Evolutionary conservation across 108 stramenopile genomes (phyloP).

Genomic region (Mayamaea pseudoterrestris): DNA sequence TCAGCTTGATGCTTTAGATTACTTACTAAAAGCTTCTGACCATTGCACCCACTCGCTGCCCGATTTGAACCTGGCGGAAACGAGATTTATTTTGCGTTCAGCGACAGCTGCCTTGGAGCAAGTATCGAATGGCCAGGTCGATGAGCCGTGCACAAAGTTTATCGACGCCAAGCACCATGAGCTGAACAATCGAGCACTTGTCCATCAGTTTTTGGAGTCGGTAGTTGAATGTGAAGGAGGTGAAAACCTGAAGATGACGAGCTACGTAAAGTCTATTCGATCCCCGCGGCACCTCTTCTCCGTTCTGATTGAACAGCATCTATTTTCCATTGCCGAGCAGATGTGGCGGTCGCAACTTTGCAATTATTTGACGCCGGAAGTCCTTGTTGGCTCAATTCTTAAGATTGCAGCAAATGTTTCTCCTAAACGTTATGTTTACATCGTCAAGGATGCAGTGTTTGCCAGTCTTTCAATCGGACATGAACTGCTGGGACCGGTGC

Average conservation of each 20-base stretch:
- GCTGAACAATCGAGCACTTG: slow-evolving; percentile 5
- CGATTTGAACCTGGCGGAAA: too few relatives aligned
- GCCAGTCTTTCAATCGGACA: slow-evolving; percentile 55
- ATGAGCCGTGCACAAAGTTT: too few relatives aligned
- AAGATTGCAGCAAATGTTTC: slow-evolving; percentile 28
- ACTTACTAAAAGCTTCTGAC: too few relatives aligned
- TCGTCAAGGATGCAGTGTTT: slow-evolving; percentile 40
- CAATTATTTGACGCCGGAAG: slow-evolving; percentile 10
- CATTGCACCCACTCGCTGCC: too few relatives aligned
- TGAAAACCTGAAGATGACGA: slow-evolving; percentile 5
- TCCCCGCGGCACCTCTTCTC: background rate
- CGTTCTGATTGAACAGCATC: slow-evolving; percentile 4
- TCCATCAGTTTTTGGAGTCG: slow-evolving; percentile 7
- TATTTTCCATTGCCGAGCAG: background rate
- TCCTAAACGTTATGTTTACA: slow-evolving; percentile 36
- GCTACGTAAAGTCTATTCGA: slow-evolving; percentile 3
- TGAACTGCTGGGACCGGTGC: slow-evolving; percentile 39
- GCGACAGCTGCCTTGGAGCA: too few relatives aligned
- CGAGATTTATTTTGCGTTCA: too few relatives aligned
- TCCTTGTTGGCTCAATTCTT: slow-evolving; percentile 38
- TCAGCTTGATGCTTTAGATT: too few relatives aligned
- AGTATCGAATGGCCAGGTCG: too few relatives aligned
- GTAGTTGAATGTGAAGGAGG: too few relatives aligned
- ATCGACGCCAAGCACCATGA: slow-evolving; percentile 11
- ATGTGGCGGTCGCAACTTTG: slow-evolving; percentile 10